Evolutionary conservation across 768 basidiomycete species (phyloP), one percentile per base, ranked within the genome.

Genomic region (Erythrobasidium yunnanense): DNA sequence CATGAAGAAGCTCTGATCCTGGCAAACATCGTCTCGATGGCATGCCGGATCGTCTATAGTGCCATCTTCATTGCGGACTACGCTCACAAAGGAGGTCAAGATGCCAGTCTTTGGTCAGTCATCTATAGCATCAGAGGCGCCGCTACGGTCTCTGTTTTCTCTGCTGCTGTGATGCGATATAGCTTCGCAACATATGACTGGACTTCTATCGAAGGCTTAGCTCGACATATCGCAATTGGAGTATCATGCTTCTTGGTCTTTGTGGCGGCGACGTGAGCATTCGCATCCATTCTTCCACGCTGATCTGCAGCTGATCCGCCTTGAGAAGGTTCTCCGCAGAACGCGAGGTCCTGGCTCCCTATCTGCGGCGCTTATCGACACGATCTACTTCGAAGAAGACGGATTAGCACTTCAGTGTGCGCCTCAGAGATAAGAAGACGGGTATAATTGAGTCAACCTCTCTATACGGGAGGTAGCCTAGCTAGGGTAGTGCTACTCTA

Each of bases 1-100:
- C 85, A 32, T 2, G 88, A 89, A 42, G 30, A 25, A 15, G 76
- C 71, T 6, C 56, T 77, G 15, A 46, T 74, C 18, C 66, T 50
- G 11, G 68, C 70, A n/a, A 76, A 75, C 63, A 69, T 55, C 29
- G 69, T 74, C 38, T 72, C 73, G 33, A 70, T 75, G 67, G 49
- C 27, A 0, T 55, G 72, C 38, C 23, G 73, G 6, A 72, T 69
- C 32, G 57, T 35, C 0, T 75, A 71, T 55, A 65, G 62, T 53
- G 30, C 35, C 2, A 29, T 32, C 17, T 67, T 47, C 47, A 66
- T 34, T 42, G 35, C n/a, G 4, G 49, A n/a, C 53, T 66, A 47
- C 20, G 32, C 42, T 8, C 17, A 25, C 4, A 51, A 51, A 27
- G 11, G 17, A 22, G 27, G 29, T 2, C 18, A 2, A n/a, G 23